Evolutionary conservation across 306 rosid species (phyloP).

Genomic region (Mucuna pruriens): DNA sequence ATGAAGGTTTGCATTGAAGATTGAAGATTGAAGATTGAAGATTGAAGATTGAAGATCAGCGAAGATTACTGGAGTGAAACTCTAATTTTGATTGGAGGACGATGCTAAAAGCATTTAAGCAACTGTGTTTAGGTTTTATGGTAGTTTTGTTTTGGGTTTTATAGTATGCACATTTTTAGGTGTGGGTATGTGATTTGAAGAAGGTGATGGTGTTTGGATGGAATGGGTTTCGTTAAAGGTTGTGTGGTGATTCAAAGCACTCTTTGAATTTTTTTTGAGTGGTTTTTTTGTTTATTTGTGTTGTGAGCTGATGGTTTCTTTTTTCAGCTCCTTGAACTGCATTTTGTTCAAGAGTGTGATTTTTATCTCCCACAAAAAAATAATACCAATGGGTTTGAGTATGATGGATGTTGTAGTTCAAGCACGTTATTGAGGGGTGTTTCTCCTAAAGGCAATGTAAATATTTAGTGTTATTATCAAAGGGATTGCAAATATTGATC

Average conservation of each 20-base stretch:
- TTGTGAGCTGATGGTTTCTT: conserved; percentile 39
- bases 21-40: too few relatives aligned
- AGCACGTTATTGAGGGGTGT: conserved; percentile 14
- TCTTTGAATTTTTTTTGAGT: conserved; percentile 54
- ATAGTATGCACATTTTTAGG: conserved; percentile 42
- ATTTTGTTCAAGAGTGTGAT: conserved; percentile 45
- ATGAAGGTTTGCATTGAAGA: not conserved
- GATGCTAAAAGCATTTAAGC: not conserved
- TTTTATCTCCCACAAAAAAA: conserved; percentile 15
- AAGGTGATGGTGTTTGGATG: conserved; percentile 13
- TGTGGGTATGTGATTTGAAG: conserved; percentile 52
- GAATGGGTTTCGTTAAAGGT: conserved; percentile 34
- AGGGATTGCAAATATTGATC: conserved; percentile 29
- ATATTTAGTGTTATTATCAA: conserved; percentile 34
- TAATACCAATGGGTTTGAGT: conserved; percentile 19
- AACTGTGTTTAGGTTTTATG: not conserved
- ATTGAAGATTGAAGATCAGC: too few relatives aligned
- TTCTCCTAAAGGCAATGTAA: conserved; percentile 44
- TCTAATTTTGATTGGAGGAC: not conserved
- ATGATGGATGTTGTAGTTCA: conserved; percentile 29
- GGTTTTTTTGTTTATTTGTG: conserved; percentile 28
- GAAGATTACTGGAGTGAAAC: too few relatives aligned
- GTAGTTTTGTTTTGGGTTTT: not conserved
- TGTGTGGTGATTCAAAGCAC: conserved; percentile 49
- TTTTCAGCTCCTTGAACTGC: conserved; percentile 42